Base-by-base conservation (phyloP, 2,329 filamentous ascomycete genomes). In the Capronia coronata region DNA sequence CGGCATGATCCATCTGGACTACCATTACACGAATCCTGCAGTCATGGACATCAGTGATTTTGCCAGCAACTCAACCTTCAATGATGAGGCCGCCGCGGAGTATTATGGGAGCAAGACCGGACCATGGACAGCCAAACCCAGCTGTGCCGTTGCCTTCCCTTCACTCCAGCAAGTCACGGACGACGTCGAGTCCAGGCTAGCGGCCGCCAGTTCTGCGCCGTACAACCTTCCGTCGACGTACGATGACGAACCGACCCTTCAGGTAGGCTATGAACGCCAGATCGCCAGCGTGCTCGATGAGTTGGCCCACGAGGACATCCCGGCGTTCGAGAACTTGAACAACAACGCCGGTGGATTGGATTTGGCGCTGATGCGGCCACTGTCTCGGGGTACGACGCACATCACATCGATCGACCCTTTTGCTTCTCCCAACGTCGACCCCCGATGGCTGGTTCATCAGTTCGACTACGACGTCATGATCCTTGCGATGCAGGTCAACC, bases 381-480 rank as follows among this genome's bases (percentile, higher is more conserved):
- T 68, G 0, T 72, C 69, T 0, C 65, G 68, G 1, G 72, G 72
- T 3, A 72, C 63, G 39, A 60, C 73, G 1, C 68, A 66, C 0
- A 64, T 74, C 37, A 50, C 46, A 1, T 70, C 68, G 0, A 43
- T 56, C 9, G 62, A 65, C 3, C 62, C 61, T 0, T 56, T 61
- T 1, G 64, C 66, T 11, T 57, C 61, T 1, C 73, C 74, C 0
- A 57, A 67, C 18, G 68, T 73, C 49, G 65, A 76, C 54, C 71
- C 74, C 0, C 68, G 68, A 48, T 75, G 65, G 57, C 64, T 76
- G 3, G 65, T 63, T 0, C 63, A 70, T 30, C 58, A 65, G n/a
- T 64, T 69, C 0, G 72, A 76, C 50, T 63, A 64, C 14, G 62
- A 72, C 47, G 66, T 76, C 2, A 59, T 71, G 32, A 55, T 62